Evolutionary conservation across 805 yeast species (phyloP), one percentile per base, ranked within the genome.

Genomic region (Kuraishia floccosa): DNA sequence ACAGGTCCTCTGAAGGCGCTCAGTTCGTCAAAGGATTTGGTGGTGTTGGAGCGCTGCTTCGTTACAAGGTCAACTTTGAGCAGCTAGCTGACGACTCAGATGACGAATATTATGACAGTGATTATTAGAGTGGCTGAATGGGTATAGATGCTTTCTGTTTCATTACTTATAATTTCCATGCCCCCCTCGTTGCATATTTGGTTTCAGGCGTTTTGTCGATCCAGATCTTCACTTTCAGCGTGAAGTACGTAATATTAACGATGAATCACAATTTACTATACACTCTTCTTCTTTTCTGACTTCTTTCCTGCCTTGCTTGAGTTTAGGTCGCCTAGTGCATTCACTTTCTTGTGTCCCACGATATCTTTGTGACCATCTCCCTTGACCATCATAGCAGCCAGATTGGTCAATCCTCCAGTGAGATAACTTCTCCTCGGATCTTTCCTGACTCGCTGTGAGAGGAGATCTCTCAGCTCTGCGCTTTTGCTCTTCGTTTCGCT

Each of bases 11-110:
- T 27, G 99, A 91, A 62, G 99, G 99, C 68, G 94, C 97, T 28
- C 99, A 91, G 65, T 91, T 91, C 59, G 93, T 81, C 37, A 79
- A 76, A 47, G 99, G 99, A 37, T 91, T 91, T 52, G 99, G 99
- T 80, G 99, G 98, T 63, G 73, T 91, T 43, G 99, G 99, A 57
- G 96, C 96, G 35, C 56, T 91, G 46, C 66, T 91, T 56, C 85
- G 99, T 65, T 91, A 91, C 63, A 86, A 86, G 61, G 91, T 91
- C 46, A 91, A 91, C 65, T 91, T 91, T 49, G 98, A 91, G 57
- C 96, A 86, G 66, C 72, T 91, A 52, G 81, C 65, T 32, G 94
- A 85, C 32, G 96, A 84, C 34, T 67, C 76, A 36, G 94, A 84
- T 40, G 96, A 87, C 50, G 94, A 84, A 56, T 86, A 76, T 57